Percentiles rank a stretch among this genome's conserved stretches.
phyloP scores from a whole-genome alignment of 2,329 filamentous ascomycete species.

The Sporothrix protearum region DNA sequence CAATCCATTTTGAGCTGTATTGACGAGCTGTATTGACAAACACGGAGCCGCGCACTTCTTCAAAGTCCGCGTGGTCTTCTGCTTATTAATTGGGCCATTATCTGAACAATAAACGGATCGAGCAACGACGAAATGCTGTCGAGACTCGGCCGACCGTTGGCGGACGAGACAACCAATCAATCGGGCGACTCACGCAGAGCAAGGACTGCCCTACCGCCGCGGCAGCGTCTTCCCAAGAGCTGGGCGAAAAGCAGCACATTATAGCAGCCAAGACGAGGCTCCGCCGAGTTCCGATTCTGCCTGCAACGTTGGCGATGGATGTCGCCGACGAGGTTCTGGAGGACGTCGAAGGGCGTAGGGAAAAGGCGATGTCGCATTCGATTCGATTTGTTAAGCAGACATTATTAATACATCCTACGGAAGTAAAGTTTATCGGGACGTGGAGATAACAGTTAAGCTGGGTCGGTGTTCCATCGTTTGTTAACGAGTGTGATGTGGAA shows the following conservation, averaged over 20 bases:
- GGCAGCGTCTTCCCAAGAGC: background rate
- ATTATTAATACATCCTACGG: background rate
- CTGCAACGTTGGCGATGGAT: background rate
- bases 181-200: background rate
- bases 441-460: background rate
- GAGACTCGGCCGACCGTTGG: background rate
- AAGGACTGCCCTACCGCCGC: background rate
- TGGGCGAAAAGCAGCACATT: background rate
- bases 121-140: background rate
- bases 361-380: background rate
- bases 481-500: background rate
- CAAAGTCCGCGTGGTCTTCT: background rate
- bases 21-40: background rate
- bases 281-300: background rate
- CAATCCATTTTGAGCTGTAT: background rate
- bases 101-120: background rate
- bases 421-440: background rate
- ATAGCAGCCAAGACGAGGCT: background rate
- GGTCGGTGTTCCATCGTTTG: background rate
- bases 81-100: background rate
- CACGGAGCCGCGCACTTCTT: background rate
- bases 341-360: background rate
- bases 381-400: background rate
- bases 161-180: background rate
- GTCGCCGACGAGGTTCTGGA: background rate